Percentiles rank a stretch among this genome's conserved stretches.
phyloP scores from a whole-genome alignment of 495 filamentous ascomycete species.

The Saxophila tyrrhenica region DNA sequence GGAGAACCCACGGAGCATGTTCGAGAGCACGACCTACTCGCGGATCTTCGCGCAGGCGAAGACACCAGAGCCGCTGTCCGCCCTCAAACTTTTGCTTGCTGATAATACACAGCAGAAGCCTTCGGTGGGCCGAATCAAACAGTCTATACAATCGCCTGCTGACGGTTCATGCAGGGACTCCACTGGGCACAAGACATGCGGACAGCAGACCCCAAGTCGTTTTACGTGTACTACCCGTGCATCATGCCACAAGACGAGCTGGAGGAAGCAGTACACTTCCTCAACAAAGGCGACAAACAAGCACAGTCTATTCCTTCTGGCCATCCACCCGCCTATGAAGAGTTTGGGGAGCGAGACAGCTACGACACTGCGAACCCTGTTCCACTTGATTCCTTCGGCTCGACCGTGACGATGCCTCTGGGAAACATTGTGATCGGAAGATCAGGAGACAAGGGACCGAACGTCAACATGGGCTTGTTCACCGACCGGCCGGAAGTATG shows the following conservation, averaged over 20 bases:
- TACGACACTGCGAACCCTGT: constrained; percentile 7
- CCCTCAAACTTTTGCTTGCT: constrained; percentile 4
- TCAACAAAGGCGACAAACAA: neutral
- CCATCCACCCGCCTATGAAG: constrained; percentile 23
- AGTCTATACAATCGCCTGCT: neutral
- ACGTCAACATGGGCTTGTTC: constrained; percentile 27
- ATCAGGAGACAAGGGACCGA: constrained; percentile 28
- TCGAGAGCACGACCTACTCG: constrained; percentile 10
- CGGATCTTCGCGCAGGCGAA: constrained; percentile 18
- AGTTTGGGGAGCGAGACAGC: constrained; percentile 12
- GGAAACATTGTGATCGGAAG: constrained; percentile 25
- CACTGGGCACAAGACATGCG: constrained; percentile 20
- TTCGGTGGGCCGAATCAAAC: neutral
- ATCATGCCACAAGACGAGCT: constrained; percentile 10
- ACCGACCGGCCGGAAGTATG: constrained; percentile 18
- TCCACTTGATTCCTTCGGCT: constrained; percentile 9
- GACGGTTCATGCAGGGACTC: constrained; percentile 2
- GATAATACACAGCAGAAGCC: constrained; percentile 13
- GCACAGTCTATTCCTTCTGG: constrained; percentile 22
- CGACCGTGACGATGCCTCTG: constrained; percentile 10
- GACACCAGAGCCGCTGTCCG: constrained; percentile 4
- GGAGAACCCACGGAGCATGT: constrained; percentile 8
- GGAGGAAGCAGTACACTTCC: constrained; percentile 5
- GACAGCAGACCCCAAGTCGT: constrained; percentile 23
- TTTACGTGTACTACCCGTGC: constrained; percentile 19